A percentile compares a stretch with the other conserved stretches of the same genome.
Conservation (phyloP, 2,329 filamentous ascomycete species). For the Byssothecium circinans region DNA sequence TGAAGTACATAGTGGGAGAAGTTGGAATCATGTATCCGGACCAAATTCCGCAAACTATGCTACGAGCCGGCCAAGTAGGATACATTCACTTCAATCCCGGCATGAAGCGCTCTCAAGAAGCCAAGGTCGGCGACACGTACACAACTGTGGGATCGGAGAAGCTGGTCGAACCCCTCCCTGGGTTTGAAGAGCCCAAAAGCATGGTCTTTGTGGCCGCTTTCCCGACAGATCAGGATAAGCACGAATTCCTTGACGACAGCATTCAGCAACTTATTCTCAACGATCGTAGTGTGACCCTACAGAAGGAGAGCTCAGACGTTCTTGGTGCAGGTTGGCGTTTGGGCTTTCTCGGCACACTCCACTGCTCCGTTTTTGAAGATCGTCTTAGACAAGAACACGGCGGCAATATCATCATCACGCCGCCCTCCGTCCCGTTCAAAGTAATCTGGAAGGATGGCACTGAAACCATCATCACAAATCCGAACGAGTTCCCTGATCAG, state of each 20-base stretch:
- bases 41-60: constrained; percentile 74
- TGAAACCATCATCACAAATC: constrained; percentile 80
- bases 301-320: constrained; percentile 93
- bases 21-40: constrained; percentile 95
- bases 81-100: constrained; percentile 98
- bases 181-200: constrained; percentile 94
- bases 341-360: constrained; percentile 92
- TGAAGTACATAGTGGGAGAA: constrained; percentile 91
- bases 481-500: constrained; percentile 82
- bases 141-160: constrained; percentile 78
- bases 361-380: constrained; percentile 99
- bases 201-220: constrained; percentile 99
- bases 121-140: constrained; percentile 94
- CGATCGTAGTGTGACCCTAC: constrained; percentile 88
- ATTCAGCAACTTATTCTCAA: constrained; percentile 93
- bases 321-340: constrained; percentile 91
- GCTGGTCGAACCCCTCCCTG: constrained; percentile 76
- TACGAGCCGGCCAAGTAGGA: constrained; percentile 91
- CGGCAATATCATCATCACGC: constrained; percentile 92
- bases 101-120: constrained; percentile 96
- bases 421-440: constrained; percentile 91
- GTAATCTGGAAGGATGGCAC: constrained; percentile 76
- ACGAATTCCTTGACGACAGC: constrained; percentile 84
- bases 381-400: constrained; percentile 92
- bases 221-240: constrained; percentile 86